Percentiles rank a stretch among this genome's conserved stretches.
Evolutionary conservation across 1,284 basidiomycete genomes (phyloP).

Genomic region (Leccinum pachyderme): DNA sequence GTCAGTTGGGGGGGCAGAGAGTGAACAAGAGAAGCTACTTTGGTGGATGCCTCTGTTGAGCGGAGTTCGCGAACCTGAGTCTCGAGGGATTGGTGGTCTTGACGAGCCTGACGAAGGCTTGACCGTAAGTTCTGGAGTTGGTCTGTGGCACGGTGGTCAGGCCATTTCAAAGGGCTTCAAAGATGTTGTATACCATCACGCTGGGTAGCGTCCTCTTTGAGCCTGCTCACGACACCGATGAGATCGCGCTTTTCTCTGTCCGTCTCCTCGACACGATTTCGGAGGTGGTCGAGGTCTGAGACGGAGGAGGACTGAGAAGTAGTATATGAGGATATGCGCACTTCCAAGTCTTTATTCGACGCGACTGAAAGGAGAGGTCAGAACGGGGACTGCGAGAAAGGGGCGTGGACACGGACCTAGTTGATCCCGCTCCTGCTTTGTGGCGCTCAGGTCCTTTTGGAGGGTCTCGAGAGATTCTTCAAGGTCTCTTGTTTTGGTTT

Average conservation of each 20-base stretch:
- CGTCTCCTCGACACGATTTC: slow-evolving; percentile 61
- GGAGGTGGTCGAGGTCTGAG: slow-evolving; percentile 56
- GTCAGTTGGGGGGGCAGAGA: not conserved
- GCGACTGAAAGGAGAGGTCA: slow-evolving; percentile 38
- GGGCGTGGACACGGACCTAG: slow-evolving; percentile 46
- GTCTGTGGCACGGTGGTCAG: slow-evolving; percentile 40
- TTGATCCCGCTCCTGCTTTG: slow-evolving; percentile 61
- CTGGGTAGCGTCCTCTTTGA: slow-evolving; percentile 67
- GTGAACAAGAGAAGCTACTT: slow-evolving; percentile 38
- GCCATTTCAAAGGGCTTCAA: not conserved
- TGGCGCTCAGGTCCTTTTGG: slow-evolving; percentile 51
- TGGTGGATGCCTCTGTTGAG: slow-evolving; percentile 67
- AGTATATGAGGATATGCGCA: slow-evolving; percentile 51
- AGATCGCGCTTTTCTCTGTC: slow-evolving; percentile 82
- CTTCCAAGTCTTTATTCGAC: slow-evolving; percentile 51
- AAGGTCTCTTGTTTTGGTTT: slow-evolving; percentile 54
- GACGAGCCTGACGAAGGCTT: slow-evolving; percentile 70
- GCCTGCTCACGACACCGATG: slow-evolving; percentile 66
- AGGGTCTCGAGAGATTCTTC: slow-evolving; percentile 49
- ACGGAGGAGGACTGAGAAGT: slow-evolving; percentile 57
- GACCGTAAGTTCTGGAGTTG: slow-evolving; percentile 66
- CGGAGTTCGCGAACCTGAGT: slow-evolving; percentile 65
- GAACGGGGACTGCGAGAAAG: slow-evolving; percentile 1
- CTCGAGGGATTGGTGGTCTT: slow-evolving; percentile 67
- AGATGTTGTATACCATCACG: slow-evolving; percentile 52